Percentiles rank a stretch among this genome's conserved stretches.
phyloP scores from a whole-genome alignment of 2,329 filamentous ascomycete species.

The Sphaerostilbella broomeana region DNA sequence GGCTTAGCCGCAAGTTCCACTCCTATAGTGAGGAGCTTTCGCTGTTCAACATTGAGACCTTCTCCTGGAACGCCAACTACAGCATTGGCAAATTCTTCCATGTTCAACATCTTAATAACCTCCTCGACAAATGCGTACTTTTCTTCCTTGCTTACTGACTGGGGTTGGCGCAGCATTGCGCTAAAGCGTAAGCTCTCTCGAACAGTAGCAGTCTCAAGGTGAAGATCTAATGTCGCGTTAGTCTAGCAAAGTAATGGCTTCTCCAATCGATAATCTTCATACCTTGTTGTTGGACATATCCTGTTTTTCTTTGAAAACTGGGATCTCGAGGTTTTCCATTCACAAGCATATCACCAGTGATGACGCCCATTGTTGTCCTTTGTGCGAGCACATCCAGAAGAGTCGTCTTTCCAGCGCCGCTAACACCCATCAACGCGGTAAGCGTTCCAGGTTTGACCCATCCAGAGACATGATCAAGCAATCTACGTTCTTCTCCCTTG shows the following conservation, averaged over 20 bases:
- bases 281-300: conserved; percentile 62
- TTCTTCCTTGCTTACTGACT: conserved; percentile 45
- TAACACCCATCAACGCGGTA: conserved; percentile 68
- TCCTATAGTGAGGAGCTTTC: conserved; percentile 57
- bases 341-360: conserved; percentile 61
- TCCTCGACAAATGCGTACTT: conserved; percentile 58
- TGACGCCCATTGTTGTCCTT: conserved; percentile 53
- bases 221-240: conserved; percentile 38
- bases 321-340: conserved; percentile 50
- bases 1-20: conserved; percentile 52
- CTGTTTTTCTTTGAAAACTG: conserved; percentile 58
- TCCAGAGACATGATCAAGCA: conserved; percentile 74
- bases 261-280: not conserved
- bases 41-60: conserved; percentile 55
- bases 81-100: conserved; percentile 60
- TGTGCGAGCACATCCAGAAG: conserved; percentile 37
- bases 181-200: conserved; percentile 49
- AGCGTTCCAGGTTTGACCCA: conserved; percentile 88
- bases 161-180: conserved; percentile 52
- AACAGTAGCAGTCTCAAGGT: conserved; percentile 49
- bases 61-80: conserved; percentile 58
- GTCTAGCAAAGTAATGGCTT: not conserved
- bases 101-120: conserved; percentile 59
- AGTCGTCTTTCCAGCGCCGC: conserved; percentile 38
- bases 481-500: conserved; percentile 62